phyloP scores from a whole-genome alignment of 2,329 filamentous ascomycete genomes.

The Ramichloridium luteum region DNA sequence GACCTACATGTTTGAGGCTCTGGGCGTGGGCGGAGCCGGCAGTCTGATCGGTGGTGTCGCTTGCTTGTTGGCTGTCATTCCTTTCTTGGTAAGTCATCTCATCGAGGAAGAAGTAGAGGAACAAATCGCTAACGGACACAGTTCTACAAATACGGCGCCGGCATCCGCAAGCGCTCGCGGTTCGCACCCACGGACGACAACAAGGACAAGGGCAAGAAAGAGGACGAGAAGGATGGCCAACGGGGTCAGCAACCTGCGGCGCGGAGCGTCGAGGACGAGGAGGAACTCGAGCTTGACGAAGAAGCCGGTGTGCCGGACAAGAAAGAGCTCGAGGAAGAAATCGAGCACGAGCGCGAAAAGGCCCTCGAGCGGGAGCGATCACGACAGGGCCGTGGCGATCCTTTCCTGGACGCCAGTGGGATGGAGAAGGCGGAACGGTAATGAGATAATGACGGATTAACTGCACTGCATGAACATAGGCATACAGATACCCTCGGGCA shows the following conservation, averaged over 20 bases:
- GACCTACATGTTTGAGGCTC: conserved; percentile 21
- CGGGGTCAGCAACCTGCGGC: conserved; percentile 1
- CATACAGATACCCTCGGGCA: no score
- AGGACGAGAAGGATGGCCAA: conserved; percentile 1
- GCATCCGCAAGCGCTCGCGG: conserved; percentile 7
- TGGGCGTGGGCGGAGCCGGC: conserved; percentile 22
- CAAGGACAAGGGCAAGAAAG: background rate
- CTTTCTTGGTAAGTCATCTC: conserved; percentile 11
- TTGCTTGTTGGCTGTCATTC: conserved; percentile 22
- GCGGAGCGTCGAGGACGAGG: conserved; percentile 5
- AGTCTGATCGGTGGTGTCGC: conserved; percentile 35
- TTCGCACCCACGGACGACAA: conserved; percentile 10
- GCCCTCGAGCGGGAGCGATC: conserved; percentile 1
- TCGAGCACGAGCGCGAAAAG: conserved; percentile 2
- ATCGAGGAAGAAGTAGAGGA: background rate
- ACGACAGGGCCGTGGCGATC: conserved; percentile 4
- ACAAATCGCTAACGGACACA: background rate
- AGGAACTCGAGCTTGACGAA: conserved; percentile 4
- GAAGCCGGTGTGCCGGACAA: conserved; percentile 2
- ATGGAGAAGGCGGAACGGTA: conserved; percentile 9
- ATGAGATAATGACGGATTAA: background rate
- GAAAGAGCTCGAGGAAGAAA: conserved; percentile 3
- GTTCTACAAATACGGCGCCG: conserved; percentile 11
- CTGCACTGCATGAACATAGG: no score
- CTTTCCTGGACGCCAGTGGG: conserved; percentile 11